Percentiles rank a stretch among this genome's conserved stretches.
Conservation (phyloP, 2,329 filamentous ascomycete genomes). For the Thielaviopsis populi region DNA sequence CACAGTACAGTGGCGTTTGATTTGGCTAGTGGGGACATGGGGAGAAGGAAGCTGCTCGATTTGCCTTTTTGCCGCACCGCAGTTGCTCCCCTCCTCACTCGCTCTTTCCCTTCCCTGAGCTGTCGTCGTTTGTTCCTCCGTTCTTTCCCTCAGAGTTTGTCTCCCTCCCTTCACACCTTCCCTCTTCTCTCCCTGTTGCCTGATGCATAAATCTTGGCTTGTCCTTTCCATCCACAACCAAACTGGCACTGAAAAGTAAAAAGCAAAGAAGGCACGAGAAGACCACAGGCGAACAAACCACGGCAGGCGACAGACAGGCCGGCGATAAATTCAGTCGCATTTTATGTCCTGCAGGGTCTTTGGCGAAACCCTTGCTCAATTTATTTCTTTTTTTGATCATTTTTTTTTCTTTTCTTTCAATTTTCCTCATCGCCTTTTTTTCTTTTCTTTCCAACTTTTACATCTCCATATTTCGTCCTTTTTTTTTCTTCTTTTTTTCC, state of each 20-base stretch:
- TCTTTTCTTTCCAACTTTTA: not conserved
- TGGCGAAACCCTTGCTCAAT: not conserved
- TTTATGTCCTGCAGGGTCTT: not conserved
- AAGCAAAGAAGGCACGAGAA: not conserved
- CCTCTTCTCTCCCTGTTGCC: not conserved
- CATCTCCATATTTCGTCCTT: not conserved
- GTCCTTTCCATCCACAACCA: conserved; percentile 5
- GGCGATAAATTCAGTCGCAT: not conserved
- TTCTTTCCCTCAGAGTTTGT: not conserved
- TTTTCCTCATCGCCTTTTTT: not conserved
- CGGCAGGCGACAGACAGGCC: not conserved
- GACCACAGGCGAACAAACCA: not conserved
- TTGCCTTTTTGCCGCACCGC: not conserved
- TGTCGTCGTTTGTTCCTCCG: too few relatives aligned
- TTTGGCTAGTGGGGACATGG: too few relatives aligned
- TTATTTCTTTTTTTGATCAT: conserved; percentile 6
- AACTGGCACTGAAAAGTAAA: not conserved
- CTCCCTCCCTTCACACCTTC: not conserved
- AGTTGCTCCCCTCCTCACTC: not conserved
- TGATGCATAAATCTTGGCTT: conserved; percentile 2
- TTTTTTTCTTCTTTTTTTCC: conserved; percentile 1
- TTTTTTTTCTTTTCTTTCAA: not conserved
- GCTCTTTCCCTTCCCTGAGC: too few relatives aligned
- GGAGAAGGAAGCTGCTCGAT: not conserved
- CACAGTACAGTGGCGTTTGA: not conserved